Percentiles rank a stretch among this genome's conserved stretches.
Conservation (phyloP, 106 monocot genomes). For the Phalaenopsis equestris region DNA sequence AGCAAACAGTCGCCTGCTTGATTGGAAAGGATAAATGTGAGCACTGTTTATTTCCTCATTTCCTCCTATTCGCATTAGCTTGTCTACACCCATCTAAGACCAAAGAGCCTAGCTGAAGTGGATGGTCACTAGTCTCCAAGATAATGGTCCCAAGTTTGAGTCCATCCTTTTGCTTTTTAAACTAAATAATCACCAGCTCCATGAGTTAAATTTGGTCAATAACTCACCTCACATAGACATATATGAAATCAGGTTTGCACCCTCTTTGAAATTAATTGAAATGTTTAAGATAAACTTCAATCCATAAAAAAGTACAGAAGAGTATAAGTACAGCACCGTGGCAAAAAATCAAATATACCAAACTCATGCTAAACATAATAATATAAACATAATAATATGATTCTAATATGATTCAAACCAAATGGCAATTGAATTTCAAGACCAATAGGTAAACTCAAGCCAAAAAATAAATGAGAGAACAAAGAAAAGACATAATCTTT, state of each 20-base stretch:
- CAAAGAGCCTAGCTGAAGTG: not conserved
- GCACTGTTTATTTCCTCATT: too few species aligned
- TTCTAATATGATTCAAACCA: not conserved
- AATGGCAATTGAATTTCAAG: not conserved
- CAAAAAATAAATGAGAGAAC: not conserved
- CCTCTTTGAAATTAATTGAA: too few species aligned
- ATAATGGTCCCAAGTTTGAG: not conserved
- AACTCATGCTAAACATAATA: not conserved
- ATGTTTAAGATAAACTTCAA: not conserved
- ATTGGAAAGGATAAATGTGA: too few species aligned
- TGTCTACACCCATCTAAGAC: not conserved
- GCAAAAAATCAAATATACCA: not conserved
- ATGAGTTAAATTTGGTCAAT: not conserved
- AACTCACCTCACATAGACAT: too few species aligned
- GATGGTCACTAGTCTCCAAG: not conserved
- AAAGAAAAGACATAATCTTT: conserved; percentile 55
- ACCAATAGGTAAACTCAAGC: not conserved
- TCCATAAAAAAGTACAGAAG: not conserved
- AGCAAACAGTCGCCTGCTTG: too few species aligned
- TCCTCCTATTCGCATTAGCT: not conserved
- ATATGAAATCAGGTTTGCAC: too few species aligned
- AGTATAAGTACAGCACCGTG: too few species aligned
- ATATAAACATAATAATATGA: too few species aligned
- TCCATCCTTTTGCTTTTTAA: not conserved
- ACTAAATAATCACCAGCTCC: conserved; percentile 1